Evolutionary conservation across 306 rosid genomes (phyloP).

Genomic region (Lupinus albus): DNA sequence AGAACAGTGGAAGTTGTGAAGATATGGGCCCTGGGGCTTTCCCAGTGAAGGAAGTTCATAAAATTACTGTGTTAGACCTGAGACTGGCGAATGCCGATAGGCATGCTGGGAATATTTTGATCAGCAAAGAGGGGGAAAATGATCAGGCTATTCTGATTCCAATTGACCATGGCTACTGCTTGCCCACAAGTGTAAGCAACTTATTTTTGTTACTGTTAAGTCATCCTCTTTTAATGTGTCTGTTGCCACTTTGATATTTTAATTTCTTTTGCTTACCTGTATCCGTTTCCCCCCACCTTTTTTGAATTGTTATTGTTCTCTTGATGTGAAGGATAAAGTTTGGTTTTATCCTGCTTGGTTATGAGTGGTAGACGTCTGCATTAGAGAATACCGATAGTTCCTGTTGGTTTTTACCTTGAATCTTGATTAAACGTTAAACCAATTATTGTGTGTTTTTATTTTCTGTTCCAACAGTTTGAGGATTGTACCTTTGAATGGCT

Average conservation of each 20-base stretch:
- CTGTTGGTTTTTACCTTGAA: not conserved
- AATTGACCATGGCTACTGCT: constrained; percentile 96
- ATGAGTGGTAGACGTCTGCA: not conserved
- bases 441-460: constrained; percentile 16
- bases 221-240: constrained; percentile 25
- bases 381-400: constrained; percentile 2
- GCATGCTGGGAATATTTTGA: constrained; percentile 88
- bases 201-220: constrained; percentile 10
- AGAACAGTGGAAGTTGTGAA: constrained; percentile 88
- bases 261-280: not conserved
- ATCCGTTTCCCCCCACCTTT: not conserved
- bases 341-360: constrained; percentile 15
- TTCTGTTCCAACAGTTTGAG: constrained; percentile 66
- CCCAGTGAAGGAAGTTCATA: constrained; percentile 85
- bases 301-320: not conserved
- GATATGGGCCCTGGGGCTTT: constrained; percentile 87
- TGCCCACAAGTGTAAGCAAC: constrained; percentile 80
- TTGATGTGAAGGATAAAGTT: constrained; percentile 23
- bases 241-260: constrained; percentile 11
- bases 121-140: constrained; percentile 60
- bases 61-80: constrained; percentile 81
- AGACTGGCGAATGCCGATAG: constrained; percentile 90
- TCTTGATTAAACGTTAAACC: constrained; percentile 20
- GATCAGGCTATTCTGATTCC: constrained; percentile 70
- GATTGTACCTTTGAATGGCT: constrained; percentile 98